Base-by-base conservation (phyloP, 768 basidiomycete species). In the Xanthoconium stramineum region DNA sequence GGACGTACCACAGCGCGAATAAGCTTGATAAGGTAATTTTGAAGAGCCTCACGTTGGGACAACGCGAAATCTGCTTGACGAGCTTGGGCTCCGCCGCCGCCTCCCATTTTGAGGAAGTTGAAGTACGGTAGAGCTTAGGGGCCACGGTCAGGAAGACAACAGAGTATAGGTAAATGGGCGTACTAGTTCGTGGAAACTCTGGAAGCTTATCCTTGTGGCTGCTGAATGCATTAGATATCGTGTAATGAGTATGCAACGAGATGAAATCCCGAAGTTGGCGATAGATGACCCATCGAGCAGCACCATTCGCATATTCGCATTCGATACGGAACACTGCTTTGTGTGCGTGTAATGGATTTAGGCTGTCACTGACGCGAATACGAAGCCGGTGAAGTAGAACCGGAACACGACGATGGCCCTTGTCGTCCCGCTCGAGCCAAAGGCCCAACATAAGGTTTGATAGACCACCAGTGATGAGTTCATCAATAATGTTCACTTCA, bases 251-350 rank as follows among this genome's bases (percentile, higher is more conserved):
- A 69, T 98, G 95, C 24, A 99, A 73, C 28, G 88, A 88, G 45
- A 96, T 52, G 66, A 99, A 97, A 69, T 98, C 96, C 58, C 91
- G 85, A 52, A 97, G 79, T 72, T 95, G 88, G 50, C 96, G 86
- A 72, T 94, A 94, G n/a, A 93, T 80, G 30, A 97, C 95, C 96
- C 97, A 99, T 70, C 94, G 78, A 66, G 81, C 85, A 13, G 88
- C 86, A 20, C 93, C 93, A 61, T 96, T 94, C 0, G 93, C 96
- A 69, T 99, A 98, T 71, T 97, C 91, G 69, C 94, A 98, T 71
- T 95, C 93, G 61, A 95, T 93, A 15, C 92, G 83, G 69, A 95
- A 95, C 3, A 92, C 85, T 6, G 90, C 84, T 66, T 89, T 89
- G 44, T 83, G 75, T 20, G 83, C 80, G 59, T 92, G 83, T 60